Evolutionary conservation across 371 early-diverging fungal genomes (phyloP).

Genomic region (Mucor piriformis): DNA sequence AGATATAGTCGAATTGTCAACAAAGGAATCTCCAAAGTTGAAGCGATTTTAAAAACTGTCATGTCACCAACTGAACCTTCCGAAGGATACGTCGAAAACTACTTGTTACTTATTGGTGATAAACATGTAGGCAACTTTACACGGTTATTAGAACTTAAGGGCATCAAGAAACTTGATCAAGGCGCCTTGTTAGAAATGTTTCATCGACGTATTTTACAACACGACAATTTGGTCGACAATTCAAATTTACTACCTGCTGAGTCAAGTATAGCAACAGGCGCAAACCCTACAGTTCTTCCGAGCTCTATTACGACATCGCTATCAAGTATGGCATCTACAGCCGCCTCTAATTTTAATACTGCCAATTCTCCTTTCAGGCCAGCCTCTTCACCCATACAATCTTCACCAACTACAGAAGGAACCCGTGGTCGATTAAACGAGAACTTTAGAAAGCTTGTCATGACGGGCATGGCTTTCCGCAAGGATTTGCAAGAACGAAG

Average conservation of each 20-base stretch:
- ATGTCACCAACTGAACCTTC: constrained; percentile 85
- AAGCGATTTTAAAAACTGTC: constrained; percentile 88
- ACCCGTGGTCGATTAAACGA: constrained; percentile 48
- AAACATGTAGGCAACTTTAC: constrained; percentile 69
- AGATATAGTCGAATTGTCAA: constrained; percentile 83
- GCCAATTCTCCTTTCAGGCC: constrained; percentile 6
- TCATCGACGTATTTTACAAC: constrained; percentile 37
- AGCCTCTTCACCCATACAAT: constrained; percentile 14
- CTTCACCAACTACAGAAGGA: constrained; percentile 22
- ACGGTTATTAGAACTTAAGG: constrained; percentile 84
- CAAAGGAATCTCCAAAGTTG: constrained; percentile 77
- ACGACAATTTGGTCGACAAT: constrained; percentile 37
- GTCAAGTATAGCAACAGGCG: not conserved
- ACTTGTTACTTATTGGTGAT: constrained; percentile 81
- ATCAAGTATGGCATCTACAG: constrained; percentile 43
- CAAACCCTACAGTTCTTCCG: constrained; percentile 18
- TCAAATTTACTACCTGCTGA: constrained; percentile 39
- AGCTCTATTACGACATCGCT: constrained; percentile 45
- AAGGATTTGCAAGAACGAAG: constrained; percentile 52
- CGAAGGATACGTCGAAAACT: constrained; percentile 85
- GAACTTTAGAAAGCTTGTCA: constrained; percentile 53
- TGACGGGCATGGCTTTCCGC: constrained; percentile 59
- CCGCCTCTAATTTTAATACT: constrained; percentile 47
- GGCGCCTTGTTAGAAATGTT: constrained; percentile 57
- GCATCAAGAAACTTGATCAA: constrained; percentile 62